These are phyloP conservation scores for Dalbergia cultrata DNA, from an alignment of 306 rosid genomes.

Conservation along the genomic window DNA sequence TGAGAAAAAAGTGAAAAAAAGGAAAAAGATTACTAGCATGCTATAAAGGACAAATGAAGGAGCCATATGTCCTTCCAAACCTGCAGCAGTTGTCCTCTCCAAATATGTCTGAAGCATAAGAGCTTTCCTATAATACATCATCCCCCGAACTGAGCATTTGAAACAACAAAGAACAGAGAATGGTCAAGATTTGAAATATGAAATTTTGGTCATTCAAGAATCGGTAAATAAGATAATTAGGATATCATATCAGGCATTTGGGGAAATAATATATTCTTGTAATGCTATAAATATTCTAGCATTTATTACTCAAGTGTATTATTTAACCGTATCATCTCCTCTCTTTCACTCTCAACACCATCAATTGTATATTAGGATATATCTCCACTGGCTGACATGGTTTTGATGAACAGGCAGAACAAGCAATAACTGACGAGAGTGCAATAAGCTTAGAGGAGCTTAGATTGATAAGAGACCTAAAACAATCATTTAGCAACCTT, in stretches of 20 bases:
- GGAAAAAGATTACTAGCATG: slow-evolving; percentile 21
- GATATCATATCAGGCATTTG: too few relatives aligned
- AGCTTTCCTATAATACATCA: slow-evolving; percentile 99
- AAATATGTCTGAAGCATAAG: slow-evolving; percentile 94
- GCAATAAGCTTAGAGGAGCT: not conserved
- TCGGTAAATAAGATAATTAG: too few relatives aligned
- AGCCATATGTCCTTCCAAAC: slow-evolving; percentile 51
- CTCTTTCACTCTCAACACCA: not conserved
- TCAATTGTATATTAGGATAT: not conserved
- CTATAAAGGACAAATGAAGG: slow-evolving; percentile 13
- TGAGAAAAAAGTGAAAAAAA: not conserved
- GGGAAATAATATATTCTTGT: too few relatives aligned
- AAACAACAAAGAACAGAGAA: slow-evolving; percentile 41
- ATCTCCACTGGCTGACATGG: slow-evolving; percentile 5
- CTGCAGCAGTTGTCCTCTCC: slow-evolving; percentile 73
- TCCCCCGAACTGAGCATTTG: slow-evolving; percentile 84
- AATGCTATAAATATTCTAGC: too few relatives aligned
- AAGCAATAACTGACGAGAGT: not conserved
- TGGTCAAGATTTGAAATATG: not conserved
- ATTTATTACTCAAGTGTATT: too few relatives aligned
- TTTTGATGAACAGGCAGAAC: not conserved
- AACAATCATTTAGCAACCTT: not conserved
- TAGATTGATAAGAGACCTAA: not conserved
- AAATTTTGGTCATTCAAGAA: not conserved
- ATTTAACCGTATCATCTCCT: too few relatives aligned